A percentile compares a stretch with the other conserved stretches of the same genome.
Evolutionary conservation across 441 rosid species (phyloP).

Genomic region (Kokia cookei): DNA sequence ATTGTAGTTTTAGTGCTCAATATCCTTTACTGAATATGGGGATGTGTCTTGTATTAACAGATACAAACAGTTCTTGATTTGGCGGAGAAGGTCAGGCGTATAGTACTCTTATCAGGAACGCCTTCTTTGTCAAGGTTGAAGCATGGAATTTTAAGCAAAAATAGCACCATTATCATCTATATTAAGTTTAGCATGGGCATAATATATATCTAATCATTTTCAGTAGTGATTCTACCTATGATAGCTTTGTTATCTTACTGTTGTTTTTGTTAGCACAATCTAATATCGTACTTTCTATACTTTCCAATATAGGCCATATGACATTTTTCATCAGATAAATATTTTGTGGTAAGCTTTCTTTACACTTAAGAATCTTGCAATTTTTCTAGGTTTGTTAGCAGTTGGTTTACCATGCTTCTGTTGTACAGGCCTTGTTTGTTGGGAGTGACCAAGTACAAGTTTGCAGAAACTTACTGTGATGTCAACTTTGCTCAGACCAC

Average conservation of each 20-base stretch:
- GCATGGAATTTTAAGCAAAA: conserved; percentile 8
- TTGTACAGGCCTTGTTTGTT: conserved; percentile 84
- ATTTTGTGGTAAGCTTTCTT: conserved; percentile 78
- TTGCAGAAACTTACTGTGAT: conserved; percentile 83
- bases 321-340: conserved; percentile 95
- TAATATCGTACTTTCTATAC: conserved; percentile 23
- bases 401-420: conserved; percentile 22
- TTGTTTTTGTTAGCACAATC: conserved; percentile 14
- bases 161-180: conserved; percentile 8
- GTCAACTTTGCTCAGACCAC: conserved; percentile 42
- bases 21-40: background rate
- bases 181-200: conserved; percentile 6
- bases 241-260: background rate
- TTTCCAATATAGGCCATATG: conserved; percentile 81
- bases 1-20: background rate
- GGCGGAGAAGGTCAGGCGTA: conserved; percentile 70
- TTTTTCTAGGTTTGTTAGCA: conserved; percentile 15
- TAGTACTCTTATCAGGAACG: conserved; percentile 87
- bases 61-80: conserved; percentile 74
- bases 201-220: background rate
- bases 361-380: conserved; percentile 7
- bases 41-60: conserved; percentile 34
- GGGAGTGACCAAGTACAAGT: conserved; percentile 84
- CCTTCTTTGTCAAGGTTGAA: conserved; percentile 98
- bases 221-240: background rate